Base-by-base conservation (phyloP, 1,284 basidiomycete species). In the Tylopilus orsonianus region DNA sequence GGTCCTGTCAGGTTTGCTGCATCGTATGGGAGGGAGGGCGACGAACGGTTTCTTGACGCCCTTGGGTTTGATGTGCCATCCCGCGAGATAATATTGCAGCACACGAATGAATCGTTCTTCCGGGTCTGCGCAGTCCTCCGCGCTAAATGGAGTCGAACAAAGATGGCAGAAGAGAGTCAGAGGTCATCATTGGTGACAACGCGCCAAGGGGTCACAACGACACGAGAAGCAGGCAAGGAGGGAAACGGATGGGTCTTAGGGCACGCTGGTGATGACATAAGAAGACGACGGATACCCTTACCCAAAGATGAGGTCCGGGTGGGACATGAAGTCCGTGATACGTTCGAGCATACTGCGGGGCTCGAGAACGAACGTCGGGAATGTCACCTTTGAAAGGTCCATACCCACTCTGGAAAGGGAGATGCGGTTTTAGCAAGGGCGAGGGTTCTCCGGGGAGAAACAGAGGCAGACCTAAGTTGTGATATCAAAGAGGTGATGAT, bases 61-160 rank as follows among this genome's bases (percentile, higher is more conserved):
- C 71, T 94, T 97, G 34, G 96, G 95, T 73, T 99, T 98, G 74
- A 98, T 97, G 71, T 99, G 97, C 96, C 96, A 99, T 37, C 96
- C 96, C n/a, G 92, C 90, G 37, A 98, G 85, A 67, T 98, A 99
- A 70, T 97, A 98, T 49, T 91, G 87, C 43, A 97, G 78, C 4
- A 98, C 91, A 48, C 87, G 81, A 55, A 97, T 77, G 70, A 98
- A 98, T 32, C 97, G 79, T 64, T 97, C 92, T 66, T 97, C 89
- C 29, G 93, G 82, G 60, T 93, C 84, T 36, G 81, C 75, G 60
- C 82, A 81, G 27, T 80, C 68, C 61, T 91, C 88, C 41, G 88
- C 89, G 44, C 90, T 57, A 40, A 43, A 39, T 50, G 20, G 1
- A 8, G 54, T 37, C 29, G 40, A 23, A 40, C 37, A 30, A 38